Percentiles rank a stretch among this genome's conserved stretches.
Conservation (phyloP, 2,329 filamentous ascomycete species). For the Penicillium sp. region DNA sequence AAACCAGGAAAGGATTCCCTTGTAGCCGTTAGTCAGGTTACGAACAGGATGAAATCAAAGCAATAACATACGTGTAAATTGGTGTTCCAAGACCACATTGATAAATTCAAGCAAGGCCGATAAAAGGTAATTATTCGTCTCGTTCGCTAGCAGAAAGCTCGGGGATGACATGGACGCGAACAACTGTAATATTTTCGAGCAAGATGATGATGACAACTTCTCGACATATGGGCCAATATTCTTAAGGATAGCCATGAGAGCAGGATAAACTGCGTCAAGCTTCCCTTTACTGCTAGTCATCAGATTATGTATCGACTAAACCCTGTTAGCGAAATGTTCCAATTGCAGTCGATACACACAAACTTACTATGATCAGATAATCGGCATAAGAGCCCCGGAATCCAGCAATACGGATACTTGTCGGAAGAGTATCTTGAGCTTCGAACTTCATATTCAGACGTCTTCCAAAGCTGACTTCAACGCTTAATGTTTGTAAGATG, state of each 20-base stretch:
- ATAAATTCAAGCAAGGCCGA: slow-evolving; percentile 81
- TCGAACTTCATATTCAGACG: slow-evolving; percentile 87
- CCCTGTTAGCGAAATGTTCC: slow-evolving; percentile 21
- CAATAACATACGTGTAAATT: slow-evolving; percentile 63
- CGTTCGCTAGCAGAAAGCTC: slow-evolving; percentile 86
- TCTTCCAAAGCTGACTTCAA: slow-evolving; percentile 83
- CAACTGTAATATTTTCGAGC: slow-evolving; percentile 78
- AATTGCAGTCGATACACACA: not conserved
- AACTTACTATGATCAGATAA: slow-evolving; percentile 74
- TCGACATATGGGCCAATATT: slow-evolving; percentile 86
- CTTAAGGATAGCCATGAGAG: slow-evolving; percentile 85
- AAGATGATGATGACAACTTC: slow-evolving; percentile 68
- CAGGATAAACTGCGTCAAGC: slow-evolving; percentile 85
- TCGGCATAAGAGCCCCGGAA: slow-evolving; percentile 92
- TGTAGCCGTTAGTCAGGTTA: slow-evolving; percentile 21
- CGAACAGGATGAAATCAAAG: not conserved
- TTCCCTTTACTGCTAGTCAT: slow-evolving; percentile 90
- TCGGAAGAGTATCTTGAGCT: slow-evolving; percentile 80
- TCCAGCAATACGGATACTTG: slow-evolving; percentile 72
- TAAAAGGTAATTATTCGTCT: slow-evolving; percentile 79
- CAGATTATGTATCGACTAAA: slow-evolving; percentile 80
- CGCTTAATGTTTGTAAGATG: slow-evolving; percentile 87
- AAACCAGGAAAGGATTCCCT: slow-evolving; percentile 80
- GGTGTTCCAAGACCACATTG: slow-evolving; percentile 84
- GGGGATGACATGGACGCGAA: slow-evolving; percentile 92